Base-by-base conservation (phyloP, 2,329 filamentous ascomycete genomes). In the Diaporthe helianthi region DNA sequence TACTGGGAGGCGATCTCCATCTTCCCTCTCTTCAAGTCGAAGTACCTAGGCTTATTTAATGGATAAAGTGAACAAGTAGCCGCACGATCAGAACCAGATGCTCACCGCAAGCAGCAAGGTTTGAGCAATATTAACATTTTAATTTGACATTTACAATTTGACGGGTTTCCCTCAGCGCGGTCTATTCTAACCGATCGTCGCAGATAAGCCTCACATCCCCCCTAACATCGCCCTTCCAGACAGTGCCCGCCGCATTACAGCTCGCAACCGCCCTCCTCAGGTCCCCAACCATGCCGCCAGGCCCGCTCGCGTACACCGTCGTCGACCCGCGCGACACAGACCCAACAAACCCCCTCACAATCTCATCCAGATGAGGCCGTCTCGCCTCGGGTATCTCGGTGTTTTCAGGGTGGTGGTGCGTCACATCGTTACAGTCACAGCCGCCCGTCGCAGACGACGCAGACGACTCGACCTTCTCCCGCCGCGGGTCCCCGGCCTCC, bases 231-330 rank as follows among this genome's bases (percentile, higher is more conserved):
- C 88, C 87, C 66, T 77, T 84, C 88, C 87, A 90, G 12, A 90
- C 87, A 72, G 80, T 84, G 0, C 75, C 73, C 0, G 82, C 85
- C 9, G 82, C 82, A 76, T 90, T 90, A 49, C 81, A 83, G 9
- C 73, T 74, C 1, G 88, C 87, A 5, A 90, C 86, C 1, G 83
- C 83, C 5, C 71, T 77, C 31, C 89, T 80, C 69, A 91, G 73
- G 66, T 89, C 87, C n/a, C 80, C 82, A 7, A 89, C 84, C 85
- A 91, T 89, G 1, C 83, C 80, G 0, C 83, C 82, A 1, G 89
- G 89, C 0, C 89, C 89, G 73, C 88, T 90, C 0, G 85, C 88
- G 74, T 88, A 84, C 0, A 91, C 86, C 0, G 82, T 80, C 0
- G 86, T 88, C 15, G 84, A 78, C 0, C 87, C 87, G 0, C 76